Evolutionary conservation across 805 yeast species (phyloP).

Genomic region (Wickerhamiella cacticola): DNA sequence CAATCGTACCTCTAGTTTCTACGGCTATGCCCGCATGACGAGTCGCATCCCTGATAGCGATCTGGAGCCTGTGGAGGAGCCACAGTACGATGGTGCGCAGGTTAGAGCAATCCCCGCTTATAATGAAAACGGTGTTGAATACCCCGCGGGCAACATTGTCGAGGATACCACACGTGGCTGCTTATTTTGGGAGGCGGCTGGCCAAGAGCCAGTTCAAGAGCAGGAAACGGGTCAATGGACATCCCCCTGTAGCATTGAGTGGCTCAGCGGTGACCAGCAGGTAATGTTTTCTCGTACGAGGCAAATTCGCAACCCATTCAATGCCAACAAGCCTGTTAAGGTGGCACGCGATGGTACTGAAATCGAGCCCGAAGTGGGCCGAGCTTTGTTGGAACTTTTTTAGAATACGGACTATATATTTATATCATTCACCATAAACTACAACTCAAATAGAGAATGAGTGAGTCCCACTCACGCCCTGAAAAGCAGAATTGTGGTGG

Average conservation of each 20-base stretch:
- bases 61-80: conserved; percentile 10
- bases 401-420: neutral
- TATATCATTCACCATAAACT: neutral
- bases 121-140: conserved; percentile 13
- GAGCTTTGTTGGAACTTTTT: conserved; percentile 26
- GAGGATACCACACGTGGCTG: conserved; percentile 30
- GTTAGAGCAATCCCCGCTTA: conserved; percentile 8
- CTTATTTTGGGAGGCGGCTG: conserved; percentile 31
- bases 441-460: neutral
- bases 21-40: conserved; percentile 33
- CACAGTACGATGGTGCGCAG: neutral
- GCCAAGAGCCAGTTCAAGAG: conserved; percentile 17
- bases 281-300: conserved; percentile 28
- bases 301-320: conserved; percentile 29
- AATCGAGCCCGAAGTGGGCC: conserved; percentile 30
- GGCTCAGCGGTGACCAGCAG: conserved; percentile 25
- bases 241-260: conserved; percentile 29
- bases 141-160: conserved; percentile 29
- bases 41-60: conserved; percentile 20
- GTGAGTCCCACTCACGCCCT: too few species aligned
- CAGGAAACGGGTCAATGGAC: conserved; percentile 27
- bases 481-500: too few species aligned
- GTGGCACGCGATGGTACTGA: conserved; percentile 36
- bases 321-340: conserved; percentile 32
- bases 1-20: conserved; percentile 32